Percentiles rank a stretch among this genome's conserved stretches.
These are phyloP conservation scores for Styphnolobium japonicum DNA, from an alignment of 306 rosid species.

Conservation along the genomic window DNA sequence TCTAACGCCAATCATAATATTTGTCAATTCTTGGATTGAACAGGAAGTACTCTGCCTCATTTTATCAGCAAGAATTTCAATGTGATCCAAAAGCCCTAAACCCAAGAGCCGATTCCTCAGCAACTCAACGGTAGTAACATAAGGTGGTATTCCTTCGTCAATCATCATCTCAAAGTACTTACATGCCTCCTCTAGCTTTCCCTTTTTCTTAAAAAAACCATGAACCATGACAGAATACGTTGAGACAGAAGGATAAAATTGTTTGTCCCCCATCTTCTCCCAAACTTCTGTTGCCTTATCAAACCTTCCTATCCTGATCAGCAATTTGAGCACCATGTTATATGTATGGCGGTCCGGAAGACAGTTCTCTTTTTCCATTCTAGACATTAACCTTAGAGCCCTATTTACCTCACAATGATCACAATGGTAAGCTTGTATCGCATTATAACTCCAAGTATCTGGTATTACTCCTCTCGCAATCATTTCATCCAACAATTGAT, in stretches of 20 bases:
- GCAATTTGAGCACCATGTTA: constrained; percentile 77
- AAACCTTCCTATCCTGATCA: constrained; percentile 78
- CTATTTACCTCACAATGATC: constrained; percentile 70
- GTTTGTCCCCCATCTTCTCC: constrained; percentile 56
- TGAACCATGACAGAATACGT: constrained; percentile 85
- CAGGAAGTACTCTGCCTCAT: constrained; percentile 73
- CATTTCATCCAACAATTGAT: constrained; percentile 83
- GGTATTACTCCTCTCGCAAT: constrained; percentile 61
- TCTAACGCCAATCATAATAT: constrained; percentile 47
- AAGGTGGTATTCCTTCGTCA: constrained; percentile 91
- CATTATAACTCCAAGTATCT: constrained; percentile 80
- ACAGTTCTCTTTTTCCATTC: constrained; percentile 67
- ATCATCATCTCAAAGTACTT: constrained; percentile 84
- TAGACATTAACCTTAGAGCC: constrained; percentile 60
- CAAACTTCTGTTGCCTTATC: constrained; percentile 74
- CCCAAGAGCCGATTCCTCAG: constrained; percentile 65
- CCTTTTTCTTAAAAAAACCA: constrained; percentile 73
- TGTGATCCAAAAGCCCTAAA: constrained; percentile 51
- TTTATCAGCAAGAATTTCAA: constrained; percentile 62
- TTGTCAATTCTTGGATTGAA: constrained; percentile 61
- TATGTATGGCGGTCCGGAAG: constrained; percentile 67
- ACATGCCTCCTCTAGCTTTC: constrained; percentile 78
- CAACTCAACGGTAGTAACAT: constrained; percentile 61
- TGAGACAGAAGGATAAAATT: constrained; percentile 75
- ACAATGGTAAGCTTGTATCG: constrained; percentile 83